Evolutionary conservation across 2,329 filamentous ascomycete genomes (phyloP), one percentile per base, ranked within the genome.

Genomic region (Didymella arachidicola): DNA sequence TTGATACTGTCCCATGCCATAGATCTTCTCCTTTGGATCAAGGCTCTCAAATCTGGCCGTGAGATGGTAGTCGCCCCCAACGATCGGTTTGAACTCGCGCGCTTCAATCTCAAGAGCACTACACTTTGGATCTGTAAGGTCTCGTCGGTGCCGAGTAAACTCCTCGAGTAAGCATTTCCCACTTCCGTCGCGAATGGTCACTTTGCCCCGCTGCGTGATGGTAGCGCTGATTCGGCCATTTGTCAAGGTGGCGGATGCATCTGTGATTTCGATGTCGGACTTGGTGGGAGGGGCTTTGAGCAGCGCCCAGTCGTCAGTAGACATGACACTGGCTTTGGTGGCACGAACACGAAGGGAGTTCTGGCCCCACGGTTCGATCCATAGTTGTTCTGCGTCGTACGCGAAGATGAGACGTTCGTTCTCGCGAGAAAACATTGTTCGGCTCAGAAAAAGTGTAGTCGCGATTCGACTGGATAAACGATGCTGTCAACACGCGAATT

Each of bases 351-450:
- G 32, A 4, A 36, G 64, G 1, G 82, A 80, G 59, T 83, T 79
- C 11, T 70, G 60, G 16, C 81, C 82, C 82, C 82, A 84, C 34
- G 81, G 70, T 49, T 84, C 79, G 51, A 84, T 74, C 74, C 79
- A 79, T 54, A 83, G 71, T 25, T 75, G 69, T 61, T 83, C 80
- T n/a, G 79, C 79, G 67, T 84, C 81, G 55, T 79, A 82, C 59
- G 83, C 84, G 69, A 84, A 89, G 57, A 88, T 82, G 3, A 86
- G 83, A 14, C 84, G 86, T 57, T 85, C 83, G 1, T 81, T 83
- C 16, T 86, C 80, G 8, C 68, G 59, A 1, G 84, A 53, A 8
- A 76, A 65, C 74, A 77, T 76, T 11, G 12, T 39, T 39, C 18
- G 12, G 18, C 18, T 39, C 10, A 18, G 18, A 7, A 10, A 39